Evolutionary conservation across 2,329 filamentous ascomycete genomes (phyloP).

Genomic region (Pseudogymnoascus verrucosus): DNA sequence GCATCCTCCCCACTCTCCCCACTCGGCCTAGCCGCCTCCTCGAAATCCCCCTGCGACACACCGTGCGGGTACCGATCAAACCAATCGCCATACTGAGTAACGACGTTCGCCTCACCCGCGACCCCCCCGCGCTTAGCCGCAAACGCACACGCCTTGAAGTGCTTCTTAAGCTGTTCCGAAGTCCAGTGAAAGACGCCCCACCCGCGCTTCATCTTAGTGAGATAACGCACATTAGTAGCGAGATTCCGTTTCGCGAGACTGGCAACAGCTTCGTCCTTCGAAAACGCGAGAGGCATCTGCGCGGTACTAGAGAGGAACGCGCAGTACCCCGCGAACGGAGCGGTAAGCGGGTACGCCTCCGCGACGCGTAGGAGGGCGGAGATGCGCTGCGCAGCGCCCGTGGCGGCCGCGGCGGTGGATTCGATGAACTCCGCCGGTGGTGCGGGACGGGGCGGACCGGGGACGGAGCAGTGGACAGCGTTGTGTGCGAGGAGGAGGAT

Average conservation of each 20-base stretch:
- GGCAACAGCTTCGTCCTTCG: slow-evolving; percentile 69
- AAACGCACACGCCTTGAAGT: slow-evolving; percentile 79
- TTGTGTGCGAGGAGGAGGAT: slow-evolving; percentile 71
- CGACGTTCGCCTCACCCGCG: slow-evolving; percentile 44
- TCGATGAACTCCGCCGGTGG: slow-evolving; percentile 59
- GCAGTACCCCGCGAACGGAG: slow-evolving; percentile 90
- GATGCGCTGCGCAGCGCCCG: slow-evolving; percentile 78
- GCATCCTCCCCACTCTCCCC: slow-evolving; percentile 79
- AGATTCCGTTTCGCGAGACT: slow-evolving; percentile 74
- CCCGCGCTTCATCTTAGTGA: slow-evolving; percentile 91
- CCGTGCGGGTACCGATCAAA: slow-evolving; percentile 92
- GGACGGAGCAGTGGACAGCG: neutral
- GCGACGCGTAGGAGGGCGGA: slow-evolving; percentile 76
- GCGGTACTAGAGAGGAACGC: slow-evolving; percentile 89
- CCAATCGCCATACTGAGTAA: slow-evolving; percentile 97
- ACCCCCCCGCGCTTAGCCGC: slow-evolving; percentile 58
- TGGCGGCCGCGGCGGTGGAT: slow-evolving; percentile 65
- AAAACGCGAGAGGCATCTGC: slow-evolving; percentile 89
- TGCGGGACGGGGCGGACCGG: slow-evolving; percentile 32
- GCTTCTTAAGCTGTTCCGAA: slow-evolving; percentile 82
- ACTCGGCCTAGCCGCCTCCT: slow-evolving; percentile 63
- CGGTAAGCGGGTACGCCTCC: slow-evolving; percentile 71
- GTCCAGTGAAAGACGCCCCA: slow-evolving; percentile 99
- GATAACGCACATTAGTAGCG: slow-evolving; percentile 78
- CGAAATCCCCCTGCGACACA: slow-evolving; percentile 74